Evolutionary conservation across 257 asterid species (phyloP).

Genomic region (Haberlea rhodopensis): DNA sequence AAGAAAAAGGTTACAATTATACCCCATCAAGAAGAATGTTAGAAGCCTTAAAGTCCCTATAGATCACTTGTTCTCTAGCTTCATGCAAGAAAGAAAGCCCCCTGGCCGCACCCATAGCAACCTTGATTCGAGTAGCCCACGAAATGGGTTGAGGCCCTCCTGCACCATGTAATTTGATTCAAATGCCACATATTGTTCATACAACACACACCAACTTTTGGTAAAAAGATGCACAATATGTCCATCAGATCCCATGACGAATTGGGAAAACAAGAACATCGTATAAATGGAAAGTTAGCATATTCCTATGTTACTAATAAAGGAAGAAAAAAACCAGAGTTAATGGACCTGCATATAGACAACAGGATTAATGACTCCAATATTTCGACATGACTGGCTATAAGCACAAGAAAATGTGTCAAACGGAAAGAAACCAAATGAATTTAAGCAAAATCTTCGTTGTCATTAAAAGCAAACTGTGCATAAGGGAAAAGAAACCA

Average conservation of each 20-base stretch:
- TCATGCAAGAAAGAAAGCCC: constrained; percentile 91
- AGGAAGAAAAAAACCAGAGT: too few species aligned
- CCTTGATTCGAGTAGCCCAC: constrained; percentile 91
- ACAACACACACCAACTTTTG: constrained; percentile 6
- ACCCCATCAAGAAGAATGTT: constrained; percentile 90
- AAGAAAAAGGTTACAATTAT: constrained; percentile 20
- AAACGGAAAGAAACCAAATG: background rate
- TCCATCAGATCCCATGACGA: background rate
- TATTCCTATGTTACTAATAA: background rate
- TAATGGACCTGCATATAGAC: background rate
- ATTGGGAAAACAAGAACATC: background rate
- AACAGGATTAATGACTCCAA: background rate
- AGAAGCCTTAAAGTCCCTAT: constrained; percentile 87
- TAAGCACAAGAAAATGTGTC: background rate
- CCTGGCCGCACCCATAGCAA: constrained; percentile 87
- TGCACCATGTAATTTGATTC: constrained; percentile 29
- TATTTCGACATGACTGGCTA: background rate
- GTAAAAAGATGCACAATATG: too few species aligned
- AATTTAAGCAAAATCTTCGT: background rate
- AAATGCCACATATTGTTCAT: constrained; percentile 6
- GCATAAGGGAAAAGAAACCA: too few species aligned
- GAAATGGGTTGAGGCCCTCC: constrained; percentile 85
- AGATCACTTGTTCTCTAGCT: constrained; percentile 78
- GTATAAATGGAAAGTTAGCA: background rate
- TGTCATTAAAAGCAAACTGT: background rate